A percentile compares a stretch with the other conserved stretches of the same genome.
Conservation (phyloP, 2,329 filamentous ascomycete genomes). For the Monosporascus sp. region DNA sequence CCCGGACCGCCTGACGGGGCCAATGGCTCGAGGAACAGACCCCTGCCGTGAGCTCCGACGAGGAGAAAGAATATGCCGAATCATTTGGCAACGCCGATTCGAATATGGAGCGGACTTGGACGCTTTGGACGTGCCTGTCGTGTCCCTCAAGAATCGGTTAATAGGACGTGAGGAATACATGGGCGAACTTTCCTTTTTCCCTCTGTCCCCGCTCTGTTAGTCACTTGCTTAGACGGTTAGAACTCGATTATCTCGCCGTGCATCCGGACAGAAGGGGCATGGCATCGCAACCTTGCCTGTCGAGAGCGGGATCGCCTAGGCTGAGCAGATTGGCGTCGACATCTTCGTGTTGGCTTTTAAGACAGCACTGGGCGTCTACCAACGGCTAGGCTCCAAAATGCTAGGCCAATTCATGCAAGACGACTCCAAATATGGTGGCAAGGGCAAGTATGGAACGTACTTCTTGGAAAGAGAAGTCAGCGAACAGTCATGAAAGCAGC, state of each 20-base stretch:
- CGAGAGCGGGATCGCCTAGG: slow-evolving; percentile 12
- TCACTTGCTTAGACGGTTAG: slow-evolving; percentile 4
- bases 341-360: slow-evolving; percentile 17
- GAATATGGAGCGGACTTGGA: slow-evolving; percentile 3
- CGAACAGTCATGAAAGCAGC: not conserved
- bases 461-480: slow-evolving; percentile 13
- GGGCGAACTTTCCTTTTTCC: slow-evolving; percentile 1
- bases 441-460: slow-evolving; percentile 13
- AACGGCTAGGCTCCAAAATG: slow-evolving; percentile 14
- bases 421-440: slow-evolving; percentile 14
- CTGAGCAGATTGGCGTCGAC: slow-evolving; percentile 15
- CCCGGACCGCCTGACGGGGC: slow-evolving; percentile 5
- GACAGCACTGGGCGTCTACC: slow-evolving; percentile 12
- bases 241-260: slow-evolving; percentile 20
- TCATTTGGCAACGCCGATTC: slow-evolving; percentile 7
- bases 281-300: slow-evolving; percentile 18
- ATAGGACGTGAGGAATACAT: slow-evolving; percentile 9
- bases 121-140: slow-evolving; percentile 6
- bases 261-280: slow-evolving; percentile 14
- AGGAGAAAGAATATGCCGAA: slow-evolving; percentile 7
- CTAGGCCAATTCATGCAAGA: slow-evolving; percentile 15
- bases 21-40: slow-evolving; percentile 13
- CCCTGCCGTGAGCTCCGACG: slow-evolving; percentile 7
- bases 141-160: slow-evolving; percentile 5
- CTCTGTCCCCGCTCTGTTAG: no score